Evolutionary conservation across 371 early-diverging fungal species (phyloP).

Genomic region (Mucor piriformis): DNA sequence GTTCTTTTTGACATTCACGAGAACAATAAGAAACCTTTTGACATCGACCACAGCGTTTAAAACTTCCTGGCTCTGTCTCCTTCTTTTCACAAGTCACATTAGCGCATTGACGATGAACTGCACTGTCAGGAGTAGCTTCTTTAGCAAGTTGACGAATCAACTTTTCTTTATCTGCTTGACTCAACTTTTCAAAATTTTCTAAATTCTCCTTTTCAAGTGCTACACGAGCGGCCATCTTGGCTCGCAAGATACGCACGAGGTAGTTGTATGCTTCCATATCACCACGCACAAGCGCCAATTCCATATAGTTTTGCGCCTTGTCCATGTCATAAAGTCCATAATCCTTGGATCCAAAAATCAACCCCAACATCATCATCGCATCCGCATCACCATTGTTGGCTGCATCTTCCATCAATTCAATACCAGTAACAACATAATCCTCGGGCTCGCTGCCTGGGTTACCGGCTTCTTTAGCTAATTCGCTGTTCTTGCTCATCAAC

Average conservation of each 20-base stretch:
- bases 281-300: constrained; percentile 61
- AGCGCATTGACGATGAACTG: constrained; percentile 43
- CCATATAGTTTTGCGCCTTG: constrained; percentile 62
- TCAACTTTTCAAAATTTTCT: constrained; percentile 44
- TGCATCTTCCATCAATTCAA: constrained; percentile 59
- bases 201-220: constrained; percentile 46
- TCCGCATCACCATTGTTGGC: constrained; percentile 60
- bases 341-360: constrained; percentile 64
- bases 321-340: constrained; percentile 64
- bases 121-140: constrained; percentile 43
- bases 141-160: constrained; percentile 49
- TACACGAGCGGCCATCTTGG: constrained; percentile 55
- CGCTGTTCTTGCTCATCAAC: constrained; percentile 48
- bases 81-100: constrained; percentile 49
- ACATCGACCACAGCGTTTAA: constrained; percentile 63
- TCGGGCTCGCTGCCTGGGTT: constrained; percentile 50
- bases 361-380: constrained; percentile 59
- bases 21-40: constrained; percentile 61
- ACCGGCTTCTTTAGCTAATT: constrained; percentile 47
- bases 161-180: constrained; percentile 43
- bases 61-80: constrained; percentile 55
- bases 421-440: constrained; percentile 59
- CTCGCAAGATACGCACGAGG: constrained; percentile 55
- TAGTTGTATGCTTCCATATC: constrained; percentile 55
- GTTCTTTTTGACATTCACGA: constrained; percentile 64